Evolutionary conservation across 345 rosid genomes (phyloP).

Genomic region (Balakata baccata): DNA sequence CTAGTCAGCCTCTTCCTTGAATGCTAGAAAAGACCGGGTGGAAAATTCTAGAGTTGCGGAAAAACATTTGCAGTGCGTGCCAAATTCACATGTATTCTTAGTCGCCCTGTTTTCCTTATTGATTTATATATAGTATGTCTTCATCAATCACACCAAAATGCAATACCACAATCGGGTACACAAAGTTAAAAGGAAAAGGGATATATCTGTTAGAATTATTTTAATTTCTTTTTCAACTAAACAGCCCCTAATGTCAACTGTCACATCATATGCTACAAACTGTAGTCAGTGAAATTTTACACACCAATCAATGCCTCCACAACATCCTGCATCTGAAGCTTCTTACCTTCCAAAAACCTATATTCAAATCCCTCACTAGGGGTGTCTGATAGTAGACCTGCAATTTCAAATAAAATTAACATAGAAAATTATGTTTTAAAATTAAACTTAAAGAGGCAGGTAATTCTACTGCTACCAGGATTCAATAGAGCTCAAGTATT

Average conservation of each 20-base stretch:
- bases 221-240: background rate
- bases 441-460: background rate
- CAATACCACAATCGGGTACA: background rate
- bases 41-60: no score
- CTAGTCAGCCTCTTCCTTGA: no score
- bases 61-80: no score
- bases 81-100: no score
- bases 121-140: no score
- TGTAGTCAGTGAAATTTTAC: slow-evolving; percentile 19
- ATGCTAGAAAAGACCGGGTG: no score
- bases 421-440: background rate
- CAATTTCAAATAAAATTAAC: background rate
- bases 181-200: background rate
- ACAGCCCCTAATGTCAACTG: slow-evolving; percentile 18
- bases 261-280: slow-evolving; percentile 9
- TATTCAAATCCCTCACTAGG: slow-evolving; percentile 23
- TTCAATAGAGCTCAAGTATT: background rate
- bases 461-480: background rate
- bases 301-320: slow-evolving; percentile 18
- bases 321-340: slow-evolving; percentile 6
- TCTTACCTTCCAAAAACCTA: slow-evolving; percentile 22
- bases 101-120: no score
- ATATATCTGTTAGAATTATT: background rate
- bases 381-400: slow-evolving; percentile 20
- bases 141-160: background rate